Evolutionary conservation across 1,139 yeast species (phyloP), one percentile per base, ranked within the genome.

Genomic region (Geotrichum bryndzae): DNA sequence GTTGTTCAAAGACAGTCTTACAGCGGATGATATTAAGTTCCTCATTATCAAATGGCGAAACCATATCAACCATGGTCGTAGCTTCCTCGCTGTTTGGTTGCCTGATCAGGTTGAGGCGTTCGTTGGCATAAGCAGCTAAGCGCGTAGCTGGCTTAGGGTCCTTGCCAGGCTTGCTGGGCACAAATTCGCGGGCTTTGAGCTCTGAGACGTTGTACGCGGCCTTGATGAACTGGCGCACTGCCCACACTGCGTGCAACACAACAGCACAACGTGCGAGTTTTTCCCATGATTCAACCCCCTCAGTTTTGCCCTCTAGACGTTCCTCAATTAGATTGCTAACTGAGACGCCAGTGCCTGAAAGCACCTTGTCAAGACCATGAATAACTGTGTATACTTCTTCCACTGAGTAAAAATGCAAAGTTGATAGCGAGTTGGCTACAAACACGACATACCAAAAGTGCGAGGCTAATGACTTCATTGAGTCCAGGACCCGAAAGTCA

Each of bases 381-480:
- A 75, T 66, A 10, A 74, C 60, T 0, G 65, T 60, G 41, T 68
- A 68, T 0, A 75, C 71, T 63, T 84, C 87, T 63, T 83, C 88
- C 51, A 75, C 63, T 0, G 79, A 73, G 1, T 63, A 62, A 48
- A 82, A 79, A 0, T 70, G 73, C 3, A 82, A 66, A 0, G 68
- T 68, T 4, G 80, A 74, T 3, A 86, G 63, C 63, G 83, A 82
- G 1, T 73, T 64, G 1, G 77, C 68, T 10, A 79, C 35, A 71
- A 76, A 84, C 1, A 75, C 69, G 0, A 79, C 68, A 53, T 74
- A 76, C 61, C 77, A 67, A 18, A 72, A 65, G 27, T 68, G 68
- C 3, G n/a, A 61, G 23, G 61, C 66, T 27, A 64, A 65, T 45
- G 35, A 65, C 46, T 53, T 63, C 33, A 46, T 60, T 56, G 18